Percentiles rank a stretch among this genome's conserved stretches.
phyloP scores from a whole-genome alignment of 1,284 basidiomycete genomes.

The Trichosporon coremiiforme region DNA sequence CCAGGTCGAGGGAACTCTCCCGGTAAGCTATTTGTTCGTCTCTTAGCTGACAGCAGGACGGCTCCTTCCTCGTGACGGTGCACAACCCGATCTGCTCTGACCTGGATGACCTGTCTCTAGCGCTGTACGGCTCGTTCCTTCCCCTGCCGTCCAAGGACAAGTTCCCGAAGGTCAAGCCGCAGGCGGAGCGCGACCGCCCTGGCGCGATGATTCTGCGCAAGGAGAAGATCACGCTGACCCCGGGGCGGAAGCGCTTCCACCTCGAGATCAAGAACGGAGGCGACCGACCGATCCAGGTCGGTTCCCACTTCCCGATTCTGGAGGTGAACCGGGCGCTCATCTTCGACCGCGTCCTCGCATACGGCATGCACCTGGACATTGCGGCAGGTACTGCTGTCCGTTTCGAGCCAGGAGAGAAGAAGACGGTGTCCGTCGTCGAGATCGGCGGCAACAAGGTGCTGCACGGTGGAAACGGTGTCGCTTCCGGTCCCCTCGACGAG shows the following conservation, averaged over 20 bases:
- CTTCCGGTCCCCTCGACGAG: conserved; percentile 61
- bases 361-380: conserved; percentile 83
- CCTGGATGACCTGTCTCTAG: conserved; percentile 72
- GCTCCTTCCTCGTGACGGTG: conserved; percentile 88
- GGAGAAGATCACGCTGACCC: conserved; percentile 73
- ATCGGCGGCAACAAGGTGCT: conserved; percentile 75
- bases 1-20: conserved; percentile 90
- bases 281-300: conserved; percentile 91
- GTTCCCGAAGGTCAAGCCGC: conserved; percentile 65
- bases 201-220: conserved; percentile 73
- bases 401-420: conserved; percentile 91
- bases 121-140: conserved; percentile 90
- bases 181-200: conserved; percentile 65
- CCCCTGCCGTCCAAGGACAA: conserved; percentile 70
- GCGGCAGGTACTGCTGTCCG: conserved; percentile 88
- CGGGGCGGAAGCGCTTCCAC: conserved; percentile 67
- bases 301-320: conserved; percentile 91
- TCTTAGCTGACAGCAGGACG: conserved; percentile 36
- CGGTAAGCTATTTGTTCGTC: conserved; percentile 60
- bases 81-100: conserved; percentile 90
- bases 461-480: conserved; percentile 78
- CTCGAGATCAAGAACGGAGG: conserved; percentile 88
- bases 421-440: conserved; percentile 78
- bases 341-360: conserved; percentile 79
- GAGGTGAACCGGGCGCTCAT: conserved; percentile 81